Evolutionary conservation across 1,139 yeast genomes (phyloP).

Genomic region (Petasospora fabianii): DNA sequence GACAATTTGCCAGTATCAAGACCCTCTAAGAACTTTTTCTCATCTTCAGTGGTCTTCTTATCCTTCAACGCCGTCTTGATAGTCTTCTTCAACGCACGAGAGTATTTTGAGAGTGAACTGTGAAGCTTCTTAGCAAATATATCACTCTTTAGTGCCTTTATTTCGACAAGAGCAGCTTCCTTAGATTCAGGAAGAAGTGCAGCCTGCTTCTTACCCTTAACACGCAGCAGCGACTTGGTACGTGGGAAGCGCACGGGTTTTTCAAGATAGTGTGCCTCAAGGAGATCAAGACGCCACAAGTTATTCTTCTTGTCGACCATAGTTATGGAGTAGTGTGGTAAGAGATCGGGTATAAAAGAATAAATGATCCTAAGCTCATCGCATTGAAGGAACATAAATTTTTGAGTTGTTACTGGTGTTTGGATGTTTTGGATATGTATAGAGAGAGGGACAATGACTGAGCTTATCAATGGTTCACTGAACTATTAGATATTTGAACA

Average conservation of each 20-base stretch:
- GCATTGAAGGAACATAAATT: no score
- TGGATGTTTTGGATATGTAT: no score
- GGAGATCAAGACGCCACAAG: conserved; percentile 19
- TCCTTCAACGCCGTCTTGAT: conserved; percentile 4
- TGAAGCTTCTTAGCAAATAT: conserved; percentile 22
- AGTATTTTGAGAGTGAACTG: conserved; percentile 18
- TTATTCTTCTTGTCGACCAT: conserved; percentile 16
- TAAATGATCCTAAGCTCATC: no score
- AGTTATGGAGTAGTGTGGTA: no score
- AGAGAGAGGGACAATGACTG: no score
- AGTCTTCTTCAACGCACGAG: conserved; percentile 19
- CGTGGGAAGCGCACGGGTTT: conserved; percentile 17
- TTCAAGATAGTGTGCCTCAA: conserved; percentile 16
- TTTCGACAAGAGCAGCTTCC: conserved; percentile 17
- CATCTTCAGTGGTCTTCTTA: conserved; percentile 18
- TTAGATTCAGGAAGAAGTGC: conserved; percentile 11
- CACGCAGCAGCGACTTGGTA: conserved; percentile 16
- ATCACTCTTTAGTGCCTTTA: conserved; percentile 17
- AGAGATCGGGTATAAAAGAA: no score
- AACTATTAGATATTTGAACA: no score
- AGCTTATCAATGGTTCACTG: no score
- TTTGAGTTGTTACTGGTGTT: no score
- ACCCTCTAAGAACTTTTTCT: conserved; percentile 15
- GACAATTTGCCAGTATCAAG: conserved; percentile 19
- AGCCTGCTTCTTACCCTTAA: conserved; percentile 13